Conservation (phyloP, 2,329 filamentous ascomycete species). For the Penicillium nordicum region DNA sequence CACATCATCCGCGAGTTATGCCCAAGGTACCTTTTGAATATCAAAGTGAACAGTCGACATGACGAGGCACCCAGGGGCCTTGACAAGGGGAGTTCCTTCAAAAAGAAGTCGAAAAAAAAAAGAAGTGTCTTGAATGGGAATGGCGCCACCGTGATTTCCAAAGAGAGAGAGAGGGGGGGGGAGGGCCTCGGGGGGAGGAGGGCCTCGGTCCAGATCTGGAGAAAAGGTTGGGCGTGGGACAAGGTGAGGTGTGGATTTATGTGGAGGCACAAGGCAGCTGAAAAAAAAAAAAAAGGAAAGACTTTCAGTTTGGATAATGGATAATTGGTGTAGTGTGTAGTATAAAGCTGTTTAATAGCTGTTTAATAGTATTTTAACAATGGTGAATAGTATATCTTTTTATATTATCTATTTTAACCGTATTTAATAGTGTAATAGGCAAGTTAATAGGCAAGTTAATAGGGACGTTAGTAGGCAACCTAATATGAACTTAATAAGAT, state of each 20-base stretch:
- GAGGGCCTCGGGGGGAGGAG: conserved; percentile 6
- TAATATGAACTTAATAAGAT: too few relatives aligned
- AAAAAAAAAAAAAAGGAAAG: background rate
- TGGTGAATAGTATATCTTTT: background rate
- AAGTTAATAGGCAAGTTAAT: background rate
- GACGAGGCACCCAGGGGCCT: conserved; percentile 6
- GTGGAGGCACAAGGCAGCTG: conserved; percentile 7
- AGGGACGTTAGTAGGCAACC: too few relatives aligned
- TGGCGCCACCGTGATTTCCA: conserved; percentile 1
- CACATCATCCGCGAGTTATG: conserved; percentile 17
- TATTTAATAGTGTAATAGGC: background rate
- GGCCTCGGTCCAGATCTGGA: conserved; percentile 24
- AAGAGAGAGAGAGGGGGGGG: background rate
- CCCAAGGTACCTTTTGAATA: conserved; percentile 8
- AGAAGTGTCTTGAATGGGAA: background rate
- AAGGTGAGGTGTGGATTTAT: background rate
- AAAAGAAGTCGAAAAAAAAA: too few relatives aligned
- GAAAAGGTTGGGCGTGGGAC: conserved; percentile 2
- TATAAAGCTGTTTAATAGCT: background rate
- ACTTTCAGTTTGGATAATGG: too few relatives aligned
- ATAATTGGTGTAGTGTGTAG: too few relatives aligned
- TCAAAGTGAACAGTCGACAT: conserved; percentile 18
- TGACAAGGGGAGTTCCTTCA: background rate
- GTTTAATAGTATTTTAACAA: background rate
- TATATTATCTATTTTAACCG: background rate